These are phyloP conservation scores for Puccinia hordei DNA, from an alignment of 1,284 basidiomycete genomes.

Conservation along the genomic window DNA sequence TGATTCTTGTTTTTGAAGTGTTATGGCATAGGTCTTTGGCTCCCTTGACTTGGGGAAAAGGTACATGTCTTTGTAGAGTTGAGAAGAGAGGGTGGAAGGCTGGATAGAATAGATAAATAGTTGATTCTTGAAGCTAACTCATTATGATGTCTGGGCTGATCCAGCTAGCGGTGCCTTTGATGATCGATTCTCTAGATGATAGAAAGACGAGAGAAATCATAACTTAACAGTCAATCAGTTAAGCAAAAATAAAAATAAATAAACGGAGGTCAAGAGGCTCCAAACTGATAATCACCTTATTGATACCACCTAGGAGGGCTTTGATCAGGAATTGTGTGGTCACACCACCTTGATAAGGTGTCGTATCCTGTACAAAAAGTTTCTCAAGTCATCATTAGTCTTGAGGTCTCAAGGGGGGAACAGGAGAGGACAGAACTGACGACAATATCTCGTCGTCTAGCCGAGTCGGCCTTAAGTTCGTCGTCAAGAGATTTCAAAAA, in stretches of 20 bases:
- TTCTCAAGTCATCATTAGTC: background rate
- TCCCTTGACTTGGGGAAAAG: too few species aligned
- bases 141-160: too few species aligned
- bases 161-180: background rate
- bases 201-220: background rate
- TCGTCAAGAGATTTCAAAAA: constrained; percentile 44
- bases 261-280: background rate
- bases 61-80: too few species aligned
- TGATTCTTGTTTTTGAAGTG: too few species aligned
- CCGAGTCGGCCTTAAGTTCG: constrained; percentile 19
- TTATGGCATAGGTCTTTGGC: too few species aligned
- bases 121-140: background rate
- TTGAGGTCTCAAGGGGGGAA: background rate
- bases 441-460: constrained; percentile 39
- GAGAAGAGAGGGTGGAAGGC: background rate
- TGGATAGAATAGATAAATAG: background rate
- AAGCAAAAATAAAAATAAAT: background rate
- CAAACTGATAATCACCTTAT: constrained; percentile 45
- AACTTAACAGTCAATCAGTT: constrained; percentile 13
- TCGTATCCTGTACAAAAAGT: constrained; percentile 34
- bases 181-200: constrained; percentile 33
- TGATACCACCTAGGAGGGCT: constrained; percentile 41
- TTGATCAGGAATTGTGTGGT: constrained; percentile 46
- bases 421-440: constrained; percentile 9
- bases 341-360: constrained; percentile 40